A percentile compares a stretch with the other conserved stretches of the same genome.
Conservation (phyloP, 2,329 filamentous ascomycete genomes). For the Alternaria tenuissima region DNA sequence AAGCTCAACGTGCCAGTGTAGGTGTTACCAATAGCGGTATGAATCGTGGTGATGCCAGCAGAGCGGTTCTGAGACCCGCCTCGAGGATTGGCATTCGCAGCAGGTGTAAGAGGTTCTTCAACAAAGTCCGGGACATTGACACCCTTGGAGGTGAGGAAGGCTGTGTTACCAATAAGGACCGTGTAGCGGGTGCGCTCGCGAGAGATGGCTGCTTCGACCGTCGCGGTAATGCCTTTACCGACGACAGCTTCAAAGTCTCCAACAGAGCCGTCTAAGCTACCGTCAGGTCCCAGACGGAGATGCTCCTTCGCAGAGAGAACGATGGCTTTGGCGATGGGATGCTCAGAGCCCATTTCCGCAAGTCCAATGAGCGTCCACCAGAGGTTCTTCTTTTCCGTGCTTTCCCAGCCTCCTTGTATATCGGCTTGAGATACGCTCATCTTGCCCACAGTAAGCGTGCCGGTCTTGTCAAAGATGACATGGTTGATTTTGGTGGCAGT, state of each 20-base stretch:
- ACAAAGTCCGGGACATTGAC: slow-evolving; percentile 68
- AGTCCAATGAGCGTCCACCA: slow-evolving; percentile 98
- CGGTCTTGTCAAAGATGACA: slow-evolving; percentile 94
- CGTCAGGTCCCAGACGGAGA: slow-evolving; percentile 75
- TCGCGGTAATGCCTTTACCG: slow-evolving; percentile 83
- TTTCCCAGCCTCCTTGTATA: slow-evolving; percentile 73
- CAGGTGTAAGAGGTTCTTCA: slow-evolving; percentile 59
- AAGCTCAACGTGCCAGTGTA: slow-evolving; percentile 87
- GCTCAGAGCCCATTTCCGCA: slow-evolving; percentile 95
- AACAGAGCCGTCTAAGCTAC: slow-evolving; percentile 80
- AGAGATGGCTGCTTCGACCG: slow-evolving; percentile 77
- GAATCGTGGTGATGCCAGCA: slow-evolving; percentile 86
- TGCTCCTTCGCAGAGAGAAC: slow-evolving; percentile 76
- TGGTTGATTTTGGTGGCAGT: slow-evolving; percentile 89
- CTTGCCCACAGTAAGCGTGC: slow-evolving; percentile 91
- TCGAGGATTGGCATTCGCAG: slow-evolving; percentile 34
- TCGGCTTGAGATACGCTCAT: slow-evolving; percentile 86
- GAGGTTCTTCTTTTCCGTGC: slow-evolving; percentile 72
- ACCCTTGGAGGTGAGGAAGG: slow-evolving; percentile 75
- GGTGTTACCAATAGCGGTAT: slow-evolving; percentile 82
- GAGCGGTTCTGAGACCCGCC: slow-evolving; percentile 51
- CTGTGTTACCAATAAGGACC: slow-evolving; percentile 83
- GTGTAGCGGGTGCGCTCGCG: slow-evolving; percentile 75
- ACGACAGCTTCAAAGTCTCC: slow-evolving; percentile 85
- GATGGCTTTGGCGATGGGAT: slow-evolving; percentile 93